phyloP scores from a whole-genome alignment of 192 early-diverging fungal genomes.

The Helicostylum pulchrum region DNA sequence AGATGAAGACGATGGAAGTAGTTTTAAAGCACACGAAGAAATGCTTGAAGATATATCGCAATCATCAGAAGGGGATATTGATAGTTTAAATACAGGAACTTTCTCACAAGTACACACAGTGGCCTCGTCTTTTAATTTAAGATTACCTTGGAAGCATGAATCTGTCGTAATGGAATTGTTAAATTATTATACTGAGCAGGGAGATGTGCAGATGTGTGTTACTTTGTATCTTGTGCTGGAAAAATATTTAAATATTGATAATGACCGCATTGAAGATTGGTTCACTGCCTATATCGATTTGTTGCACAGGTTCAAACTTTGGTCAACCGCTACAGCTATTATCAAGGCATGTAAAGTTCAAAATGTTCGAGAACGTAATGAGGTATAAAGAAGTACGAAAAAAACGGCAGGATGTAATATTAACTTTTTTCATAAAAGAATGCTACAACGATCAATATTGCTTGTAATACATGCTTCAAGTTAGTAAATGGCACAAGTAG shows the following conservation, averaged over 20 bases:
- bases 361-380: constrained; percentile 44
- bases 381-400: constrained; percentile 39
- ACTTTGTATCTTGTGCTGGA: constrained; percentile 60
- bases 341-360: constrained; percentile 51
- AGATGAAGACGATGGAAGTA: neutral
- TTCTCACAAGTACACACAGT: neutral
- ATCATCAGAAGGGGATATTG: neutral
- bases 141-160: constrained; percentile 43
- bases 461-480: constrained; percentile 67
- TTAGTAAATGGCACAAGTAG: constrained; percentile 44
- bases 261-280: constrained; percentile 61
- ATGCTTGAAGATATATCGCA: neutral
- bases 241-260: constrained; percentile 38
- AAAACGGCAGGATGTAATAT: neutral
- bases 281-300: constrained; percentile 70
- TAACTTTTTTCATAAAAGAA: constrained; percentile 35
- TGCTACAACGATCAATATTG: constrained; percentile 69
- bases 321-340: constrained; percentile 60
- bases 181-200: constrained; percentile 73
- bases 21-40: neutral
- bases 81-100: constrained; percentile 1
- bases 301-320: constrained; percentile 68
- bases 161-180: constrained; percentile 54
- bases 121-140: constrained; percentile 9
- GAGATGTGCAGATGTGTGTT: constrained; percentile 80